Evolutionary conservation across 257 asterid species (phyloP).

Genomic region (Henckelia pumila): DNA sequence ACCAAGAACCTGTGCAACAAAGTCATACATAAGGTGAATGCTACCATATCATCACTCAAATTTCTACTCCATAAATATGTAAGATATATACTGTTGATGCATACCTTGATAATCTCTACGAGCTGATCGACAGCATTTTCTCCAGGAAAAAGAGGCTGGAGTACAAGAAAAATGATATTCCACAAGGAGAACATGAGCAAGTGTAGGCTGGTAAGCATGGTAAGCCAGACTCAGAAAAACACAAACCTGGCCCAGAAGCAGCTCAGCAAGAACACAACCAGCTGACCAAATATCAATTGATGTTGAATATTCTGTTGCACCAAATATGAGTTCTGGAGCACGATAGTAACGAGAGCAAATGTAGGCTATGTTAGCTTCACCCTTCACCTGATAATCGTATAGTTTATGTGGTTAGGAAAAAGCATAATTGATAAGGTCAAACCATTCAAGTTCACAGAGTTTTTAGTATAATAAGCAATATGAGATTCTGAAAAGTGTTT

Average conservation of each 20-base stretch:
- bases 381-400: slow-evolving; percentile 55
- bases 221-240: slow-evolving; percentile 19
- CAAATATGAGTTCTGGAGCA: slow-evolving; percentile 91
- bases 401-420: slow-evolving; percentile 26
- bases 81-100: slow-evolving; percentile 12
- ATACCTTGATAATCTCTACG: slow-evolving; percentile 89
- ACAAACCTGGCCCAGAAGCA: slow-evolving; percentile 83
- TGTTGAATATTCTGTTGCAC: slow-evolving; percentile 79
- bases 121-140: slow-evolving; percentile 96
- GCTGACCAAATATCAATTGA: slow-evolving; percentile 94
- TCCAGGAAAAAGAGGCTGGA: slow-evolving; percentile 90
- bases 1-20: slow-evolving; percentile 70
- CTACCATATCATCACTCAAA: slow-evolving; percentile 7
- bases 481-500: neutral
- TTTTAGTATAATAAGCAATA: slow-evolving; percentile 9
- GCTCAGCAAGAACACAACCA: slow-evolving; percentile 94
- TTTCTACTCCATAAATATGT: slow-evolving; percentile 1
- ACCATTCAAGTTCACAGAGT: neutral
- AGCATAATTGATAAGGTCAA: neutral
- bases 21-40: slow-evolving; percentile 24
- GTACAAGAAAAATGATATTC: slow-evolving; percentile 15
- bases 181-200: slow-evolving; percentile 15
- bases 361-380: slow-evolving; percentile 87
- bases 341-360: slow-evolving; percentile 94
- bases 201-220: neutral